Conservation (phyloP, 176 grass and related monocot genomes). For the Carex myosuroides region DNA sequence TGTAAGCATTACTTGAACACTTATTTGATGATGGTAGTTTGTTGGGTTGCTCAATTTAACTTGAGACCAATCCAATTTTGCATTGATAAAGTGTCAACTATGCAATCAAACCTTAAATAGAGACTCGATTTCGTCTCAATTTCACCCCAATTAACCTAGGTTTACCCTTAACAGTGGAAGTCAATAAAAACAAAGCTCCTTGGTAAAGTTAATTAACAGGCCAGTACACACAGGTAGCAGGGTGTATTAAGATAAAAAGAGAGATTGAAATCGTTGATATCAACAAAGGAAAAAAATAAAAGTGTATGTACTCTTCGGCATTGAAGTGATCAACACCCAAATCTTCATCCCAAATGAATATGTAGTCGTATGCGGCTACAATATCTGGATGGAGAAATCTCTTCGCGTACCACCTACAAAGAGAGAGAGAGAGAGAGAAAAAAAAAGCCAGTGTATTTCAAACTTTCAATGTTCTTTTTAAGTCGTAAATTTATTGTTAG, state of each 20-base stretch:
- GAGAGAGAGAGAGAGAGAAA: neutral
- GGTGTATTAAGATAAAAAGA: neutral
- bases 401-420: conserved; percentile 34
- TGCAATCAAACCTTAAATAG: neutral
- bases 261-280: neutral
- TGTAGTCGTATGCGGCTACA: conserved; percentile 33
- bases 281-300: neutral
- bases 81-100: neutral
- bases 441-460: neutral
- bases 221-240: neutral
- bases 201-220: neutral
- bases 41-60: neutral
- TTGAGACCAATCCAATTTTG: neutral
- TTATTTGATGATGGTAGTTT: neutral
- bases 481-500: too few relatives aligned
- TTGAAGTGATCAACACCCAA: conserved; percentile 28
- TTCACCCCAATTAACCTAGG: neutral
- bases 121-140: neutral
- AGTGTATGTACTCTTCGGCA: conserved; percentile 29
- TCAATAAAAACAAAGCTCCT: neutral
- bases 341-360: conserved; percentile 18
- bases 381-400: conserved; percentile 45
- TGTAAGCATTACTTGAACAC: neutral
- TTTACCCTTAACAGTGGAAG: neutral
- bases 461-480: too few relatives aligned